Evolutionary conservation across 2,329 filamentous ascomycete genomes (phyloP), one percentile per base, ranked within the genome.

Genomic region (Aspergillus costaricaensis): DNA sequence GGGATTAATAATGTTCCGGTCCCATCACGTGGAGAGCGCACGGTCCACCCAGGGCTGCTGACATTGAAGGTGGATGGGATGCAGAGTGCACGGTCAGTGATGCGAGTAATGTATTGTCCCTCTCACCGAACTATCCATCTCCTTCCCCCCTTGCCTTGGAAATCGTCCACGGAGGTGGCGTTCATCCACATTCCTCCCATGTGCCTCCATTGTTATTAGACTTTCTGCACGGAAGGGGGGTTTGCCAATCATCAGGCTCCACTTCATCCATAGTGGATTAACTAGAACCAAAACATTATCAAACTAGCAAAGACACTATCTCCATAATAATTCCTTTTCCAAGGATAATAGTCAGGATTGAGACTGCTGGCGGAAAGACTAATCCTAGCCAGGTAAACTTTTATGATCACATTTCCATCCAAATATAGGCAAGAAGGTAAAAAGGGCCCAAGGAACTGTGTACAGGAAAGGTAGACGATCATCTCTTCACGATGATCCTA

Each of bases 381-480:
- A 25, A 32, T 12, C 44, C 47, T 21, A 17, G 53, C 52, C 43
- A 58, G 60, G 27, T 58, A 47, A 52, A 55, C 53, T 55, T 55
- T 44, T 32, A 47, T 55, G 21, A 23, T 32, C 43, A n/a, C 39
- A 55, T 55, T 55, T 32, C n/a, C 53, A 14, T 47, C 39, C 43
- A 47, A 47, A 39, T 39, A 47, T 55, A 44, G 39, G 14, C 27
- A 21, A 59, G 43, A 57, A 32, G 30, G 15, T 43, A 55, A 38
- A 60, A 58, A 44, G 55, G 55, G 43, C 8, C 27, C 53, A 56
- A 51, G 55, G 39, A 49, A 48, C 23, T 39, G 55, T 62, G 55
- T 61, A 62, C 61, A 63, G 52, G 61, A 65, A 60, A 14, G 41
- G 49, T 38, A 62, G 23, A 60, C 14, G 43, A 57, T 55, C 58